Base-by-base conservation (phyloP, 352 stramenopile species). In the Globisporangium spiculum region DNA sequence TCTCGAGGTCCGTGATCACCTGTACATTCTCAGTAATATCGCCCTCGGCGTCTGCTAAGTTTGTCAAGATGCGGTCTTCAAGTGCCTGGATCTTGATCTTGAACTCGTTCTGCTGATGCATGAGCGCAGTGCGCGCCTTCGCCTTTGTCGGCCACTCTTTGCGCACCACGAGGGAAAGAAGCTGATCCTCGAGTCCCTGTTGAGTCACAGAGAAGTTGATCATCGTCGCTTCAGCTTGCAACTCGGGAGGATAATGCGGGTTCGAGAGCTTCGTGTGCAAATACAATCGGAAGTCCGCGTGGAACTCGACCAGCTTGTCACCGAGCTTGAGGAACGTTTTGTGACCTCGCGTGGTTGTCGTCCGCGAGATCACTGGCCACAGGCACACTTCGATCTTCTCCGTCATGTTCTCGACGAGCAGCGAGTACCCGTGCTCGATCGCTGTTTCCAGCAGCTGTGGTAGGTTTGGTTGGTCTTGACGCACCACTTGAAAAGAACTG, bases 1-100 rank as follows among this genome's bases (percentile, higher is more conserved):
- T 89, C 73, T 98, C 96, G 24, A 98, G 75, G 24, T 97, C 93
- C 26, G 94, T 94, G 56, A 98, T 98, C 16, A 98, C 78, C 61
- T 98, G 90, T 6, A 98, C 95, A 71, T 99, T 98, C 73, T 98
- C 94, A 5, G 94, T 98, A 36, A 99, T 78, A 50, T 97, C 76
- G 57, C 87, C 85, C 66, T 96, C 86, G 34, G 94, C 74, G 67
- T 96, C 79, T 10, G 85, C 84, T 34, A 98, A 73, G 52, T 83
- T 92, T 1, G 75, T 82, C 20, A 98, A 65, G 63, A 98, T 97
- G 1, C 95, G 81, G 56, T 98, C 91, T 70, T 98, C 93, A 4
- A 98, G 68, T 12, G 88, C 77, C 58, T 94, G 82, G 8, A 98
- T 77, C 2, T 76, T 76, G 60, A 98, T 91, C 72, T 94, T 97